Base-by-base conservation (phyloP, 768 basidiomycete species). In the Lentinus tigrinus region DNA sequence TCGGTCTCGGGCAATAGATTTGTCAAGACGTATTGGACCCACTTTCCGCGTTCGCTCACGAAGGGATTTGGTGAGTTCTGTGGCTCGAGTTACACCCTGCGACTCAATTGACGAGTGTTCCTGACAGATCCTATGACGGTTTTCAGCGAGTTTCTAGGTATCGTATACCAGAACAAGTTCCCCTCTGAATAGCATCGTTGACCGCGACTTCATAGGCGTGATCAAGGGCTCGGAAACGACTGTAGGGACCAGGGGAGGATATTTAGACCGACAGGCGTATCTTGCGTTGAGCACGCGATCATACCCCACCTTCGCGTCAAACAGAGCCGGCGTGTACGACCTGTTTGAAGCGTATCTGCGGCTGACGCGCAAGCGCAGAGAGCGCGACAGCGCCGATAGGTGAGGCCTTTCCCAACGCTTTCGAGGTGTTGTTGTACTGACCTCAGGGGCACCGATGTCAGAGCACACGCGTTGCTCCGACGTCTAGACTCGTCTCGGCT, bases 141-240 rank as follows among this genome's bases (percentile, higher is more conserved):
- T 0, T 89, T 81, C 63, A 83, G 79, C 37, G 85, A 89, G 63
- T 69, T 89, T 21, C 77, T 89, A 54, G 87, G 87, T 82, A 53
- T 21, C 17, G 21, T 9, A 21, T 4, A 3, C 8, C 21, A 14
- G 19, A n/a, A 42, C 2, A 8, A 21, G 40, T 42, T 14, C 31
- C 3, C 10, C 31, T 7, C 31, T 31, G 11, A 31, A 1, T 6
- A 10, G 5, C 6, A 31, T 1, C 11, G 31, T 31, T 31, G 31
- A 7, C 31, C 31, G 11, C 31, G 31, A 31, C 31, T n/a, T n/a
- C n/a, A n/a, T 39, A 70, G 87, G 87, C 26, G 80, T 86, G 4
- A 84, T 90, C 60, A 80, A 82, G 64, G 88, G 89, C 16, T 87
- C 88, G 0, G 87, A 89, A 66, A 71, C 72, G 49, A 73, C 85